These are phyloP conservation scores for Rosa chinensis DNA, from an alignment of 306 rosid genomes.

Conservation along the genomic window DNA sequence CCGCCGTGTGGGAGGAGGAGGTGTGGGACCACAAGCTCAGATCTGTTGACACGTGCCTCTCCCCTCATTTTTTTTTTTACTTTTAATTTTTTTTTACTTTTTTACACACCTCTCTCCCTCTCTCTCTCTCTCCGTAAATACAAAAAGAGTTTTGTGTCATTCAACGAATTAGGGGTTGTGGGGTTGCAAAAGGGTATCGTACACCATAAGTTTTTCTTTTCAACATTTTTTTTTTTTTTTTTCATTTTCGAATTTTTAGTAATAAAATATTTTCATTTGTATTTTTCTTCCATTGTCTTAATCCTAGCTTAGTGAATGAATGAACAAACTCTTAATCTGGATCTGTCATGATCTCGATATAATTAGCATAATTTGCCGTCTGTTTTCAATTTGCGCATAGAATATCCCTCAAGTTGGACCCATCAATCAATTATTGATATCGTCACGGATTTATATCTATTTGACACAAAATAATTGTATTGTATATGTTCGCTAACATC, in stretches of 20 bases:
- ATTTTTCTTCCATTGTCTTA: not conserved
- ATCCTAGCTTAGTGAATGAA: slow-evolving; percentile 20
- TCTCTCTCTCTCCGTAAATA: slow-evolving; percentile 16
- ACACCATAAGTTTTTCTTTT: slow-evolving; percentile 17
- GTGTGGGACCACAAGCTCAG: slow-evolving; percentile 51
- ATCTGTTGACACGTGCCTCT: slow-evolving; percentile 41
- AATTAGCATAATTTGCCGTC: slow-evolving; percentile 25
- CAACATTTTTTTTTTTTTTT: not conserved
- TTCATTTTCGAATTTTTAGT: not conserved
- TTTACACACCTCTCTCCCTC: not conserved
- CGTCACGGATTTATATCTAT: not conserved
- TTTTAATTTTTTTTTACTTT: too few species aligned
- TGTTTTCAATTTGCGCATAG: not conserved
- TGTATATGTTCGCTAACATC: not conserved
- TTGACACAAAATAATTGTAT: not conserved
- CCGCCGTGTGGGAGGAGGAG: slow-evolving; percentile 45
- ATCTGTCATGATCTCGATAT: slow-evolving; percentile 20
- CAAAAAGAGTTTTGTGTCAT: slow-evolving; percentile 18
- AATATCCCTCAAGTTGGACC: not conserved
- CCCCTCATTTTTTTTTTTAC: not conserved
- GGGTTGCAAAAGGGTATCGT: slow-evolving; percentile 14
- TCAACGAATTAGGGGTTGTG: not conserved
- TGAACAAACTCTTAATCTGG: slow-evolving; percentile 11
- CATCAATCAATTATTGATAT: not conserved
- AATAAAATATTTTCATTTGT: not conserved